These are phyloP conservation scores for Aspergillus ochraceoroseus DNA, from an alignment of 2,329 filamentous ascomycete species.

Conservation along the genomic window DNA sequence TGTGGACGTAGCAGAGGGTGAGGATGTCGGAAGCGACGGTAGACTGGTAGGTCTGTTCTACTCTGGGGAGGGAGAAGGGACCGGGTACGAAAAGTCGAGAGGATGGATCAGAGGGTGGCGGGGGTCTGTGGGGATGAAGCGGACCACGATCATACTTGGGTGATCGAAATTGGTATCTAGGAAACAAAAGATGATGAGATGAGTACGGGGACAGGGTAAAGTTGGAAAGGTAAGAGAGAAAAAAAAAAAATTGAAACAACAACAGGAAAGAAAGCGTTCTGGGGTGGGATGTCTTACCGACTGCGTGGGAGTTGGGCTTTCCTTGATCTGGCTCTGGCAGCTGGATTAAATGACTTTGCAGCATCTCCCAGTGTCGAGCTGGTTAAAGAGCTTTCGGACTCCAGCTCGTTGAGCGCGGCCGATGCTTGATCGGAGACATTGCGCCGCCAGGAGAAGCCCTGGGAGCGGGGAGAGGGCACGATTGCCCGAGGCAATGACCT, in stretches of 20 bases:
- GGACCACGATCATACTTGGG: slow-evolving; percentile 94
- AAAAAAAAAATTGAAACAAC: too few species aligned
- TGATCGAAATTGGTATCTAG: slow-evolving; percentile 90
- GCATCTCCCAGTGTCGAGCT: slow-evolving; percentile 37
- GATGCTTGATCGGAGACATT: slow-evolving; percentile 46
- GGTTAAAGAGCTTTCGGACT: slow-evolving; percentile 46
- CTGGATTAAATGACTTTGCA: slow-evolving; percentile 49
- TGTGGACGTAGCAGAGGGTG: slow-evolving; percentile 81
- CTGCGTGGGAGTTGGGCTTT: slow-evolving; percentile 47
- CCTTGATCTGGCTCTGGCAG: slow-evolving; percentile 45
- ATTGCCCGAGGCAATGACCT: slow-evolving; percentile 37
- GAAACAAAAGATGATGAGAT: too few species aligned
- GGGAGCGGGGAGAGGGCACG: slow-evolving; percentile 29
- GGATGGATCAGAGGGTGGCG: slow-evolving; percentile 75
- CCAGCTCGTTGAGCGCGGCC: slow-evolving; percentile 42
- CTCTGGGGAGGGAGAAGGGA: slow-evolving; percentile 79
- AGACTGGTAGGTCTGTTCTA: slow-evolving; percentile 83
- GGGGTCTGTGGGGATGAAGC: slow-evolving; percentile 86
- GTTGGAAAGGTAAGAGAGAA: too few species aligned
- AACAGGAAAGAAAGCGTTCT: background rate
- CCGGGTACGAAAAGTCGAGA: slow-evolving; percentile 86
- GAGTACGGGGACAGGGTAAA: too few species aligned
- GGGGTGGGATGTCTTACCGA: slow-evolving; percentile 48
- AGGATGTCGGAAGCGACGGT: slow-evolving; percentile 84
- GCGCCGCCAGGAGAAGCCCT: slow-evolving; percentile 39